Evolutionary conservation across 1,284 basidiomycete species (phyloP).

Genomic region (Wallemia ichthyophaga): DNA sequence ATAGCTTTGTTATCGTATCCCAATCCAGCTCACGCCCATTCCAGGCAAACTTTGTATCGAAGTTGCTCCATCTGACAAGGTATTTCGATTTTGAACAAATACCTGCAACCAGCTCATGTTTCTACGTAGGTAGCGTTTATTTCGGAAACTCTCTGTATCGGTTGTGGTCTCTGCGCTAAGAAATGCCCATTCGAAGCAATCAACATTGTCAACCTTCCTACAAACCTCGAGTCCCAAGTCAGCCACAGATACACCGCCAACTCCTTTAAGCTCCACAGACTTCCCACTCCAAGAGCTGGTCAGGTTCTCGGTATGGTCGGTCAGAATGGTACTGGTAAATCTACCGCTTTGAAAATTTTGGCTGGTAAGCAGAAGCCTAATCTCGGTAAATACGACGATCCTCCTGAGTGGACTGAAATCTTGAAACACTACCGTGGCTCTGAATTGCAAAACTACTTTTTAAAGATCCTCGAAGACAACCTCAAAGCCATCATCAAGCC

Average conservation of each 20-base stretch:
- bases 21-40: constrained; percentile 2
- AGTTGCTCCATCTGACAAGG: constrained; percentile 62
- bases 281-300: constrained; percentile 76
- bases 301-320: constrained; percentile 87
- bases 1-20: constrained; percentile 3
- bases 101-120: too few species aligned
- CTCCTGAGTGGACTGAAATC: constrained; percentile 92
- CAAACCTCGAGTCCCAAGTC: constrained; percentile 71
- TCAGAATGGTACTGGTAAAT: constrained; percentile 95
- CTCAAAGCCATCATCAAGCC: constrained; percentile 92
- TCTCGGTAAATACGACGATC: constrained; percentile 65
- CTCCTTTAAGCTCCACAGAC: constrained; percentile 84
- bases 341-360: constrained; percentile 75
- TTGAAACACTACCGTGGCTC: constrained; percentile 89
- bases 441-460: constrained; percentile 93
- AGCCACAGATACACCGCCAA: constrained; percentile 93
- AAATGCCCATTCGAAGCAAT: constrained; percentile 74
- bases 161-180: constrained; percentile 13
- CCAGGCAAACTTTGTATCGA: constrained; percentile 87
- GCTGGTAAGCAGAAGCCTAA: constrained; percentile 88
- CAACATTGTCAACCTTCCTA: constrained; percentile 84
- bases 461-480: constrained; percentile 92
- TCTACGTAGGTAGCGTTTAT: constrained; percentile 48
- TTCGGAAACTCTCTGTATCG: constrained; percentile 84
- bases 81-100: too few species aligned